Evolutionary conservation across 495 filamentous ascomycete species (phyloP).

Genomic region (Venustampulla echinocandica): DNA sequence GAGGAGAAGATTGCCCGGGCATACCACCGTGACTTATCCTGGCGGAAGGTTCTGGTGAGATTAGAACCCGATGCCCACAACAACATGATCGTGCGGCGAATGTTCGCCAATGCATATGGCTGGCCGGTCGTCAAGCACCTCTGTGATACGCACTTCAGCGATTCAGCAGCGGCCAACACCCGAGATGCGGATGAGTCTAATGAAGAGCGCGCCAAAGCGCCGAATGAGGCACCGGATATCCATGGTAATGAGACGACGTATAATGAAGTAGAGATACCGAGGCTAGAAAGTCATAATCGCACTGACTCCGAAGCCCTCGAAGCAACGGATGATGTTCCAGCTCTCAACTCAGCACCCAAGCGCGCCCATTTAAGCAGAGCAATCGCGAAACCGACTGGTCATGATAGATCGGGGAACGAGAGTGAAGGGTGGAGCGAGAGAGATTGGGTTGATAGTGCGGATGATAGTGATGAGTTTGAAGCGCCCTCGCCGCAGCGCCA

Average conservation of each 20-base stretch:
- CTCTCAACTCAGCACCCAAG: constrained; percentile 17
- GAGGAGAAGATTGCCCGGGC: constrained; percentile 97
- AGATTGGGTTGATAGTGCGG: constrained; percentile 42
- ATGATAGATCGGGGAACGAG: constrained; percentile 27
- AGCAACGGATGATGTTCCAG: constrained; percentile 31
- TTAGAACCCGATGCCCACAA: constrained; percentile 97
- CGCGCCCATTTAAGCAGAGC: constrained; percentile 10
- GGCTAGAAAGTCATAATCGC: constrained; percentile 17
- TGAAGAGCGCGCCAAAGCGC: constrained; percentile 33
- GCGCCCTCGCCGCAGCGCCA: background rate
- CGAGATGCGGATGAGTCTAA: constrained; percentile 45
- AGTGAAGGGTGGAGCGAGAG: constrained; percentile 41
- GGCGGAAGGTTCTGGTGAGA: constrained; percentile 93
- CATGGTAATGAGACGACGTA: constrained; percentile 32
- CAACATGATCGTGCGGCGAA: constrained; percentile 91
- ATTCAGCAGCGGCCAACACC: constrained; percentile 48
- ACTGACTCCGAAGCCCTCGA: constrained; percentile 32
- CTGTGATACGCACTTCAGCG: constrained; percentile 84
- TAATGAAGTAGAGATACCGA: background rate
- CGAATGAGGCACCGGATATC: constrained; percentile 27
- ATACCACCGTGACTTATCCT: constrained; percentile 81
- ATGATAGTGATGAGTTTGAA: constrained; percentile 35
- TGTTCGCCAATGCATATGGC: constrained; percentile 94
- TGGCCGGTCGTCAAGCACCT: constrained; percentile 95
- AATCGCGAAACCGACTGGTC: background rate